Evolutionary conservation across 345 rosid species (phyloP).

Genomic region (Luvunga scandens): DNA sequence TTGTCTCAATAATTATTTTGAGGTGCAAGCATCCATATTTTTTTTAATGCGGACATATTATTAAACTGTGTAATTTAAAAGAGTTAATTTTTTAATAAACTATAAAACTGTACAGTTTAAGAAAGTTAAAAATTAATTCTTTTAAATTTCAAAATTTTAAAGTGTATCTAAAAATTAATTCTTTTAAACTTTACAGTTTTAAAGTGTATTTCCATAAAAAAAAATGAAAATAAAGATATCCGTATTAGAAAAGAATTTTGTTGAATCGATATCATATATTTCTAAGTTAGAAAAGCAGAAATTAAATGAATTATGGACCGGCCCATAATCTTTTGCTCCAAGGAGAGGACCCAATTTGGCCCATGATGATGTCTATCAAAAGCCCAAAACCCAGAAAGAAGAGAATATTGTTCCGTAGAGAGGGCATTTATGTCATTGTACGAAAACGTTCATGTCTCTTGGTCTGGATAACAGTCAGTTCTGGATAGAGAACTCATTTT

Average conservation of each 20-base stretch:
- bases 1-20: no score
- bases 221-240: no score
- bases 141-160: fast-evolving
- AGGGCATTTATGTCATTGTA: background rate
- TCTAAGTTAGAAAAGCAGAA: background rate
- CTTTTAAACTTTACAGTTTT: no score
- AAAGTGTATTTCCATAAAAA: no score
- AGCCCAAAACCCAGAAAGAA: background rate
- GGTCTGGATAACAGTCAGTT: background rate
- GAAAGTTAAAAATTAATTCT: no score
- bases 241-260: no score
- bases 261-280: no score
- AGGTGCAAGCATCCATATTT: fast-evolving
- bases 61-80: fast-evolving
- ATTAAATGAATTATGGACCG: background rate
- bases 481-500: background rate
- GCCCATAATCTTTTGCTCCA: background rate
- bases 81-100: no score
- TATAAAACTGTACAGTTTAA: no score
- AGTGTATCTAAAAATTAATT: no score
- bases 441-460: background rate
- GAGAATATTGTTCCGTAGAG: no score
- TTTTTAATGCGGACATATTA: fast-evolving
- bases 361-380: background rate
- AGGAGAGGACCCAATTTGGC: background rate